Evolutionary conservation across 1,284 basidiomycete species (phyloP).

Genomic region (Cutaneotrichosporon dermatis): DNA sequence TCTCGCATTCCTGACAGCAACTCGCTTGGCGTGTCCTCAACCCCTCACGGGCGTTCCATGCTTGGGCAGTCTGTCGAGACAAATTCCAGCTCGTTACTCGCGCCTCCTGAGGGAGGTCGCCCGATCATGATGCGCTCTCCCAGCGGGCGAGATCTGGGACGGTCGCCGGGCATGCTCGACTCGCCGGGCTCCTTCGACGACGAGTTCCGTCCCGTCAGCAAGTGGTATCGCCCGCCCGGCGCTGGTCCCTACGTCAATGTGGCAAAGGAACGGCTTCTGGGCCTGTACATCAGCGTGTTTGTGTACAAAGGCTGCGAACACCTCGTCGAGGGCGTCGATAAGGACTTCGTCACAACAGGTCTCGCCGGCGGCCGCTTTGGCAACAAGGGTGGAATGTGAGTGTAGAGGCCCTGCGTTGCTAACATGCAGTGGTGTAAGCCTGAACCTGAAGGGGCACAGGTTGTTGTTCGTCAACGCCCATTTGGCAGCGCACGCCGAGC

Average conservation of each 20-base stretch:
- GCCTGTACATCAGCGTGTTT: conserved; percentile 53
- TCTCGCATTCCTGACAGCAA: too few species aligned
- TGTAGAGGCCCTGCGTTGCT: conserved; percentile 14
- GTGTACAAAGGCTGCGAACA: conserved; percentile 50
- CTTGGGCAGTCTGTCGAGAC: not conserved
- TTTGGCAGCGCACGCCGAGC: conserved; percentile 52
- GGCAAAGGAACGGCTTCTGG: conserved; percentile 56
- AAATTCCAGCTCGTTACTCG: not conserved
- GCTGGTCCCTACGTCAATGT: conserved; percentile 53
- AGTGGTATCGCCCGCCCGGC: conserved; percentile 6
- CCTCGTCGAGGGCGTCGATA: conserved; percentile 50
- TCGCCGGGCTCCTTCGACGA: not conserved
- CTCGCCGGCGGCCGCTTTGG: conserved; percentile 55
- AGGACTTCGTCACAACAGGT: conserved; percentile 56
- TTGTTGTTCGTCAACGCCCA: conserved; percentile 58
- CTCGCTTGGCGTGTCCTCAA: too few species aligned
- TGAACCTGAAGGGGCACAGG: conserved; percentile 54
- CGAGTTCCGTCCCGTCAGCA: not conserved
- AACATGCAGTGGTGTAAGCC: conserved; percentile 51
- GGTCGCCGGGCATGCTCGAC: not conserved
- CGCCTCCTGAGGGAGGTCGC: not conserved
- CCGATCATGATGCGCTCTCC: not conserved
- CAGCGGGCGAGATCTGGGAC: not conserved
- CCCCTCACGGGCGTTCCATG: too few species aligned
- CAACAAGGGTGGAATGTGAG: conserved; percentile 52